These are phyloP conservation scores for Diplodia corticola DNA, from an alignment of 2,329 filamentous ascomycete species.

Conservation along the genomic window DNA sequence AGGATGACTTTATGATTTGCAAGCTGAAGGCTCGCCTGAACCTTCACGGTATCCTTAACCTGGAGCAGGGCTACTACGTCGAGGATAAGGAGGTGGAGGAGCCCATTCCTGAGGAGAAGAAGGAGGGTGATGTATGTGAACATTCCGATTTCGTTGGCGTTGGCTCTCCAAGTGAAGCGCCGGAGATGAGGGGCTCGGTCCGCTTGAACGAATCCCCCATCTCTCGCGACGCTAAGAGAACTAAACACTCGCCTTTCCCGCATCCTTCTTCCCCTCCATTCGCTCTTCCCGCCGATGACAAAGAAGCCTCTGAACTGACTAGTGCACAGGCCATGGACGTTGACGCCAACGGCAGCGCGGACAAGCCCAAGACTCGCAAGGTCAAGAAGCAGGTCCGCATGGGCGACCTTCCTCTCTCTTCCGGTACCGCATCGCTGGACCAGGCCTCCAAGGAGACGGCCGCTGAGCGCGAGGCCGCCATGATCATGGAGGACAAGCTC, in stretches of 20 bases:
- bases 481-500: slow-evolving; percentile 98
- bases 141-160: slow-evolving; percentile 28
- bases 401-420: slow-evolving; percentile 85
- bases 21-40: slow-evolving; percentile 98
- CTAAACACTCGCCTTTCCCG: slow-evolving; percentile 27
- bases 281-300: slow-evolving; percentile 26
- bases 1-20: slow-evolving; percentile 99
- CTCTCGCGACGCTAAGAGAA: slow-evolving; percentile 37
- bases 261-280: background rate
- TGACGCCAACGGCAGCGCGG: slow-evolving; percentile 36
- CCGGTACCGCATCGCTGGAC: slow-evolving; percentile 80
- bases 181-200: slow-evolving; percentile 23
- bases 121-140: slow-evolving; percentile 51
- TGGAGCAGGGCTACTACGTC: slow-evolving; percentile 96
- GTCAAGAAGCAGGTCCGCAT: slow-evolving; percentile 99
- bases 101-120: slow-evolving; percentile 69
- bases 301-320: slow-evolving; percentile 2
- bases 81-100: slow-evolving; percentile 98
- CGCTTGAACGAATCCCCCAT: slow-evolving; percentile 9
- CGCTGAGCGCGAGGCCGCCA: slow-evolving; percentile 79
- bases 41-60: slow-evolving; percentile 91
- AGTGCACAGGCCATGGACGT: slow-evolving; percentile 41
- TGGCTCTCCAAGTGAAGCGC: slow-evolving; percentile 18
- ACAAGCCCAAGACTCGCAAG: slow-evolving; percentile 80
- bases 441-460: slow-evolving; percentile 63